A percentile compares a stretch with the other conserved stretches of the same genome.
phyloP scores from a whole-genome alignment of 2,329 filamentous ascomycete genomes.

The Chrysoporthe austroafricana region DNA sequence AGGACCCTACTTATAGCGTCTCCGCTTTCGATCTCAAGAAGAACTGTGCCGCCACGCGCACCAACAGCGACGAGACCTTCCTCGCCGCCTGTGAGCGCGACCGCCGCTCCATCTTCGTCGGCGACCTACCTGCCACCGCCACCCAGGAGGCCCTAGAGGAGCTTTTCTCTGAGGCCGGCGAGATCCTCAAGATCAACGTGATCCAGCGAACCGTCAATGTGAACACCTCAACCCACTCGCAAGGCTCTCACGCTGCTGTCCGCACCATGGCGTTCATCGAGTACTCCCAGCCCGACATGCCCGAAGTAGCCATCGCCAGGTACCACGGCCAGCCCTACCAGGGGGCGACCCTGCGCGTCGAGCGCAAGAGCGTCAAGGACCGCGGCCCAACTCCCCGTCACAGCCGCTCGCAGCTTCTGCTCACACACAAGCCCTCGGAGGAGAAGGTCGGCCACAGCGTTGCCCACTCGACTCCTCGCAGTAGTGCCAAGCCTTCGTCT shows the following conservation, averaged over 20 bases:
- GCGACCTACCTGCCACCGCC: conserved; percentile 35
- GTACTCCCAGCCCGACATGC: conserved; percentile 30
- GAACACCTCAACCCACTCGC: conserved; percentile 25
- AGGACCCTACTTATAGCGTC: conserved; percentile 39
- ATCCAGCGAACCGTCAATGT: conserved; percentile 33
- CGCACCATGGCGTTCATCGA: conserved; percentile 39
- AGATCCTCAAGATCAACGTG: conserved; percentile 36
- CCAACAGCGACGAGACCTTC: conserved; percentile 37
- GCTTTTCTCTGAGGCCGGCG: conserved; percentile 34
- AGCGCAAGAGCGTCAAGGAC: conserved; percentile 28
- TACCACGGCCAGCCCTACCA: conserved; percentile 23
- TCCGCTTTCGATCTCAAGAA: conserved; percentile 41
- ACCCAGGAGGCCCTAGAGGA: conserved; percentile 33
- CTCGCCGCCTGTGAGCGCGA: conserved; percentile 40
- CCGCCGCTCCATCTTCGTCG: conserved; percentile 41
- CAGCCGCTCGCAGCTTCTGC: conserved; percentile 20
- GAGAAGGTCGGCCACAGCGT: neutral
- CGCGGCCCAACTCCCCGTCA: conserved; percentile 16
- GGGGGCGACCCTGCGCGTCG: conserved; percentile 24
- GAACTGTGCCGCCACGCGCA: conserved; percentile 29
- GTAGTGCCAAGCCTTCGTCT: neutral
- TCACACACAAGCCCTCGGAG: neutral
- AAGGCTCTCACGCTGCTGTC: neutral
- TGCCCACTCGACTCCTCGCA: neutral
- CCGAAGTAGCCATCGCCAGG: conserved; percentile 27